Evolutionary conservation across 2,329 filamentous ascomycete species (phyloP).

Genomic region (Mollisia scopiformis): DNA sequence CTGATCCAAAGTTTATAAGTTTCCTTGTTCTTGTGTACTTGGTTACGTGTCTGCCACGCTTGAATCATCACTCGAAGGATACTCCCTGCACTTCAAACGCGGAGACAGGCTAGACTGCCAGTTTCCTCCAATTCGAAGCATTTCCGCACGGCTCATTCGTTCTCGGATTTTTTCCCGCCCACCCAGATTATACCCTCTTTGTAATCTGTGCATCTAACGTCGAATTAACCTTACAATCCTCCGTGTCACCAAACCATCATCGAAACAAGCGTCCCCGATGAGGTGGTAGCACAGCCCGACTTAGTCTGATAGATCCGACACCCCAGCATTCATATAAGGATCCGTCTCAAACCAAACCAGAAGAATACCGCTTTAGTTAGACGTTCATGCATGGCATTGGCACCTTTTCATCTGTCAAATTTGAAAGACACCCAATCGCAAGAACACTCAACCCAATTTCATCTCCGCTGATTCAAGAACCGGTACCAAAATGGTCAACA

Average conservation of each 20-base stretch:
- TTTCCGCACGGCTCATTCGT: not conserved
- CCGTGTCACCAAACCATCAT: not conserved
- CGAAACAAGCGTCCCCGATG: not conserved
- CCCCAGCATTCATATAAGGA: constrained; percentile 2
- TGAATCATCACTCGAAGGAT: not conserved
- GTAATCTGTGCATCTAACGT: not conserved
- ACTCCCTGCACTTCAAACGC: constrained; percentile 1
- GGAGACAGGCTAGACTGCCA: not conserved
- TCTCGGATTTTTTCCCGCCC: not conserved
- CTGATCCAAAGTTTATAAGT: not conserved
- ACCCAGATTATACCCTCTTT: not conserved
- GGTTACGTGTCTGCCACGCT: not conserved
- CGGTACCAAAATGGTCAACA: constrained; percentile 57
- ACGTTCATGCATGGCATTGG: not conserved
- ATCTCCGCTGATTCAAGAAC: constrained; percentile 19
- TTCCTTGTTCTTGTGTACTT: not conserved
- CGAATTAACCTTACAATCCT: not conserved
- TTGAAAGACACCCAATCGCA: constrained; percentile 12
- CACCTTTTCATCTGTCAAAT: not conserved
- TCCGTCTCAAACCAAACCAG: not conserved
- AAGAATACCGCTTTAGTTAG: not conserved
- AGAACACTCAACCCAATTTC: not conserved
- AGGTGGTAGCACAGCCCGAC: not conserved
- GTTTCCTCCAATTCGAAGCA: not conserved
- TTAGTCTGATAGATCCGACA: not conserved